These are phyloP conservation scores for Clarireedia paspali DNA, from an alignment of 2,329 filamentous ascomycete genomes.

Conservation along the genomic window DNA sequence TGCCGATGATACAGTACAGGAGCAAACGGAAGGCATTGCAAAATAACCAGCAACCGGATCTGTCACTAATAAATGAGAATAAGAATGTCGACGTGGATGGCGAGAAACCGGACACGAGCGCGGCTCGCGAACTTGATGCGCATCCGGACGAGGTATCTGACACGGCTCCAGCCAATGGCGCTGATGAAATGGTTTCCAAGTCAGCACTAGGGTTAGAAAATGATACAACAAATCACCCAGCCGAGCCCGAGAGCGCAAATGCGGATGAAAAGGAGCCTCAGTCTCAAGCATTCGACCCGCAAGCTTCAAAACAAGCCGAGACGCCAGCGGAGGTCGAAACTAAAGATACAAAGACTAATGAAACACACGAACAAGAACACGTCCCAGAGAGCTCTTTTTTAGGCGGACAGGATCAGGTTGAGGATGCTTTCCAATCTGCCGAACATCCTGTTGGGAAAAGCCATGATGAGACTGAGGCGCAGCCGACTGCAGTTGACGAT, in stretches of 20 bases:
- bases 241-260: neutral
- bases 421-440: neutral
- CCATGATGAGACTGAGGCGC: neutral
- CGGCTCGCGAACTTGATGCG: neutral
- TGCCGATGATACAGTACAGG: constrained; percentile 20
- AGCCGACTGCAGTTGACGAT: neutral
- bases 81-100: neutral
- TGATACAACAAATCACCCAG: neutral
- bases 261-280: neutral
- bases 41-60: neutral
- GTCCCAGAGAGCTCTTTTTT: too few relatives aligned
- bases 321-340: too few relatives aligned
- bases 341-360: too few relatives aligned
- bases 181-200: neutral
- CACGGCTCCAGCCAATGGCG: neutral
- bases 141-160: neutral
- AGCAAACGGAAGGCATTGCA: constrained; percentile 17
- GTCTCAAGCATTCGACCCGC: neutral
- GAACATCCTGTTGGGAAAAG: neutral
- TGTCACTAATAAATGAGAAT: neutral
- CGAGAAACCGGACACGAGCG: neutral
- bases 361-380: too few relatives aligned
- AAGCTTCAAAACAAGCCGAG: neutral
- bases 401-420: too few relatives aligned
- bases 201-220: neutral